phyloP scores from a whole-genome alignment of 2,329 filamentous ascomycete species.

The Dactylellina drechsleri region DNA sequence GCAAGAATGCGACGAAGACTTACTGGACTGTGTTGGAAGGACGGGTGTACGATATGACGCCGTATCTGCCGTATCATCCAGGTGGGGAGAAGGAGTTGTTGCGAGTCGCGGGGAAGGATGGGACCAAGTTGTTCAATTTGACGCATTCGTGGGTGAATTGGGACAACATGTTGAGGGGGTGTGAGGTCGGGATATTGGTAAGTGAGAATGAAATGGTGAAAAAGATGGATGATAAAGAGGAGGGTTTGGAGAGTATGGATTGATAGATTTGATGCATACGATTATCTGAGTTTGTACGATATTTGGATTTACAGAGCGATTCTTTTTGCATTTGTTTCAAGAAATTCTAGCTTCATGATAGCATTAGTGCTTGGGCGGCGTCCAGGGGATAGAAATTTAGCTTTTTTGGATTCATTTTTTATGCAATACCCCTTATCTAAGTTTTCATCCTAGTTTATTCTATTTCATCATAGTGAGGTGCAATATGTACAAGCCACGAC shows the following conservation, averaged over 20 bases:
- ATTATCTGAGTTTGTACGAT: background rate
- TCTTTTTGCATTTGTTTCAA: too few species aligned
- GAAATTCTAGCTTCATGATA: too few species aligned
- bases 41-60: slow-evolving; percentile 91
- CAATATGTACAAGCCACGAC: too few species aligned
- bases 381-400: too few species aligned
- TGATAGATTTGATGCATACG: background rate
- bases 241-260: slow-evolving; percentile 47
- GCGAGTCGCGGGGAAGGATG: slow-evolving; percentile 71
- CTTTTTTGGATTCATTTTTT: too few species aligned
- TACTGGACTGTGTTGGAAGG: slow-evolving; percentile 88
- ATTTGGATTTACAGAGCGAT: too few species aligned
- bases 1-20: slow-evolving; percentile 75
- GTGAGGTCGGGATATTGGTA: slow-evolving; percentile 72
- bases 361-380: too few species aligned
- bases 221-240: slow-evolving; percentile 8
- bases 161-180: slow-evolving; percentile 74
- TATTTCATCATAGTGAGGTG: too few species aligned
- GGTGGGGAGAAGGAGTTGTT: slow-evolving; percentile 81
- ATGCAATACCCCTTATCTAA: too few species aligned
- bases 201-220: slow-evolving; percentile 64
- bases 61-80: slow-evolving; percentile 89
- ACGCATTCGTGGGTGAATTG: slow-evolving; percentile 78
- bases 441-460: too few species aligned
- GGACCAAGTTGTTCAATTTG: slow-evolving; percentile 72